Conservation (phyloP, 768 basidiomycete genomes). For the Rhizopogon salebrosus region DNA sequence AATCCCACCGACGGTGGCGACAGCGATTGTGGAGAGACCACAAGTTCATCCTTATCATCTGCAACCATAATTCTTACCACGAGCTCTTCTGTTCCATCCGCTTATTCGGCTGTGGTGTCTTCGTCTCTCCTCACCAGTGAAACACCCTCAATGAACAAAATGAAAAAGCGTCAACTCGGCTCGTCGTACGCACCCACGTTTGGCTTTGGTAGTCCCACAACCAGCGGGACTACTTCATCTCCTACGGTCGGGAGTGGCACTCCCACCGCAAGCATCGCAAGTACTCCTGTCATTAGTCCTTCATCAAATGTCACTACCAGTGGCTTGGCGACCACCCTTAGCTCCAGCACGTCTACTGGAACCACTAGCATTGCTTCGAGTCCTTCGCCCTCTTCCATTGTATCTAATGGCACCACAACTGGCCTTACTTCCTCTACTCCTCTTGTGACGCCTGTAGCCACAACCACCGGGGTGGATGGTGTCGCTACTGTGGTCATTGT, state of each 20-base stretch:
- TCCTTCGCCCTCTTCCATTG: not conserved
- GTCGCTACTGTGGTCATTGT: slow-evolving; percentile 5
- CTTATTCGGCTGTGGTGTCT: not conserved
- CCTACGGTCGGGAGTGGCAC: not conserved
- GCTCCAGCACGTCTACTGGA: not conserved
- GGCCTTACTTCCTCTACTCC: not conserved
- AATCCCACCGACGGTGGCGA: not conserved
- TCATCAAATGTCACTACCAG: not conserved
- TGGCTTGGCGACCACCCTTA: not conserved
- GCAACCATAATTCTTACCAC: not conserved
- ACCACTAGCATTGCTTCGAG: no score
- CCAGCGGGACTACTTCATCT: not conserved
- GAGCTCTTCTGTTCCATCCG: not conserved
- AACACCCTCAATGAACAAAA: not conserved
- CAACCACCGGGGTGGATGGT: slow-evolving; percentile 1
- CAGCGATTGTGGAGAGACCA: not conserved
- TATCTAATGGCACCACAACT: not conserved
- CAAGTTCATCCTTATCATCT: not conserved
- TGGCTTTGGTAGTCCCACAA: slow-evolving; percentile 7
- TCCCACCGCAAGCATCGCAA: not conserved
- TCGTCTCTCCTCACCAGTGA: not conserved
- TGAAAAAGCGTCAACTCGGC: slow-evolving; percentile 4
- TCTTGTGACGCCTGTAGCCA: not conserved
- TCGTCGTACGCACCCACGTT: slow-evolving; percentile 3
- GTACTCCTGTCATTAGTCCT: not conserved